phyloP scores from a whole-genome alignment of 129 eudicot genomes.

The Sambucus nigra region DNA sequence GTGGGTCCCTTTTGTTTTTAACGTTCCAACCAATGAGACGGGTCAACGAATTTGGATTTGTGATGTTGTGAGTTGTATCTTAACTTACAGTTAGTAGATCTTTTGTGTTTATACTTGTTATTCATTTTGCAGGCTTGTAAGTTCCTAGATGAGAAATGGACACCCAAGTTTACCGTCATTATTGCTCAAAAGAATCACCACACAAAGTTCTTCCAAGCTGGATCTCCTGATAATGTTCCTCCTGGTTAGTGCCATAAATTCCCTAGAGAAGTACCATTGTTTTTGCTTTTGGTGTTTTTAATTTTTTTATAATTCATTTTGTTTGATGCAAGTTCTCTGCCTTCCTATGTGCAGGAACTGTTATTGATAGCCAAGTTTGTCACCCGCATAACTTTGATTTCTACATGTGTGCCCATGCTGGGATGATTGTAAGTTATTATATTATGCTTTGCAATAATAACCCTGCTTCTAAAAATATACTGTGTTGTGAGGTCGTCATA shows the following conservation, averaged over 20 bases:
- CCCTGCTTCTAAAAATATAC: too few species aligned
- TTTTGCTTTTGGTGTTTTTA: too few species aligned
- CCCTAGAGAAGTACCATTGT: too few species aligned
- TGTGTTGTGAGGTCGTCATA: too few species aligned
- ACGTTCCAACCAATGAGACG: too few species aligned
- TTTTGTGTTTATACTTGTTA: background rate
- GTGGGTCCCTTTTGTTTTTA: background rate
- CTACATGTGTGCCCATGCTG: conserved; percentile 78
- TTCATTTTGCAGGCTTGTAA: conserved; percentile 44
- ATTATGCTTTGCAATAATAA: too few species aligned
- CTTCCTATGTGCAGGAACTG: conserved; percentile 44
- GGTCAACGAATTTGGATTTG: too few species aligned
- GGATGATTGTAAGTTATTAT: conserved; percentile 77
- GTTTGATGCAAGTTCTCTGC: background rate
- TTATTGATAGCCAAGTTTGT: conserved; percentile 64
- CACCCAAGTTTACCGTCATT: conserved; percentile 58
- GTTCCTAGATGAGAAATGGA: conserved; percentile 57
- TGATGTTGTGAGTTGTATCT: background rate
- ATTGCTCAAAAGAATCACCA: conserved; percentile 86
- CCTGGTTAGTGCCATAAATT: conserved; percentile 40
- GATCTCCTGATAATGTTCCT: conserved; percentile 68
- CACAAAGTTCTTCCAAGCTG: conserved; percentile 66
- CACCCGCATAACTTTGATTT: conserved; percentile 66
- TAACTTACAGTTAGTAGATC: background rate
- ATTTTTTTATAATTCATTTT: background rate